These are phyloP conservation scores for Tympanopsis confertula DNA, from an alignment of 2,329 filamentous ascomycete species.

Conservation along the genomic window DNA sequence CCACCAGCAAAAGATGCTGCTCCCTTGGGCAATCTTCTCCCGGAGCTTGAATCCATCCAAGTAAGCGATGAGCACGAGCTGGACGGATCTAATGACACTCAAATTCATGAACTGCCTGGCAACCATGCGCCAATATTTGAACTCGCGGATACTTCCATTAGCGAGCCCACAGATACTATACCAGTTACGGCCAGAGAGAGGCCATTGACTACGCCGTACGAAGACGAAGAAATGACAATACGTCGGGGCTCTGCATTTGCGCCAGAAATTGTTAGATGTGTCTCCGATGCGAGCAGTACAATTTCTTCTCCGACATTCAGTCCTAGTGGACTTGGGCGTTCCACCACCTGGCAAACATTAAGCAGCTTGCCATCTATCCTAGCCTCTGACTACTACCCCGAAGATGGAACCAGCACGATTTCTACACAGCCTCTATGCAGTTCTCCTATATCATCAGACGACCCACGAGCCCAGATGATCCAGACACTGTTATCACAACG, in stretches of 20 bases:
- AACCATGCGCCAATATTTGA: background rate
- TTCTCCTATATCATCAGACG: too few species aligned
- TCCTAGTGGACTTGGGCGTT: too few species aligned
- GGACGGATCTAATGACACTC: background rate
- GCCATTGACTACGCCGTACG: background rate
- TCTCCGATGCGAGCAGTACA: background rate
- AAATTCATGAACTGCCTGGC: background rate
- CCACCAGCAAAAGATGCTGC: background rate
- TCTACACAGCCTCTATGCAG: too few species aligned
- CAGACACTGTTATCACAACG: background rate
- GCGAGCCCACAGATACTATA: too few species aligned
- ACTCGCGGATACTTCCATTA: background rate
- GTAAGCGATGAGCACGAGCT: background rate
- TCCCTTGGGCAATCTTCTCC: background rate
- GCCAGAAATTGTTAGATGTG: background rate
- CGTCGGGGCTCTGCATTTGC: background rate
- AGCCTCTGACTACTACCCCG: background rate
- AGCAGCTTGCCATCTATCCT: background rate
- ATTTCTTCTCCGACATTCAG: background rate
- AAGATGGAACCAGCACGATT: too few species aligned
- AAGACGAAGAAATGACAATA: background rate
- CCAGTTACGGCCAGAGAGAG: too few species aligned
- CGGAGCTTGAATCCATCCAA: background rate
- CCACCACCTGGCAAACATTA: too few species aligned
- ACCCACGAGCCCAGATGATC: background rate